phyloP scores from a whole-genome alignment of 768 basidiomycete species.

The Cystofilobasidium capitatum region DNA sequence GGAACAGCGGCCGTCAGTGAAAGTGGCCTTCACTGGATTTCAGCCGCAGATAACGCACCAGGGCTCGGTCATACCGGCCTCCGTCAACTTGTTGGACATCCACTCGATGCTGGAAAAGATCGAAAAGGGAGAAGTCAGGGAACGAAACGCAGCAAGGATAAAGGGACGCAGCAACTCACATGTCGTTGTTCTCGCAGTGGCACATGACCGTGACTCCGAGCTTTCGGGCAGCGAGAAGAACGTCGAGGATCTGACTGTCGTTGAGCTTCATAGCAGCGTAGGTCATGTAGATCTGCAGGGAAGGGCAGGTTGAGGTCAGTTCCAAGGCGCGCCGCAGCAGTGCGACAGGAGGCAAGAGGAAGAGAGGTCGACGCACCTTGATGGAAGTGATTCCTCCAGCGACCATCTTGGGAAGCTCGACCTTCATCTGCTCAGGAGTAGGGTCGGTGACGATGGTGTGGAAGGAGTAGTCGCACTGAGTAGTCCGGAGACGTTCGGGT shows the following conservation, averaged over 20 bases:
- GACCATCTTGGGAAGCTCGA: constrained; percentile 39
- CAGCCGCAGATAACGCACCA: constrained; percentile 22
- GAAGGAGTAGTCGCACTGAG: constrained; percentile 39
- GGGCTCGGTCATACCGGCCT: constrained; percentile 34
- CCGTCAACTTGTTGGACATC: constrained; percentile 33
- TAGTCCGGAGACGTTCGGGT: background rate
- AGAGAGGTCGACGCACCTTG: constrained; percentile 30
- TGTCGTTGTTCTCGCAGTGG: constrained; percentile 39
- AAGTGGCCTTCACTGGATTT: background rate
- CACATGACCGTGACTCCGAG: constrained; percentile 37
- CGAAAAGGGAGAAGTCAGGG: too few relatives aligned
- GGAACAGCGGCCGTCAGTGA: background rate
- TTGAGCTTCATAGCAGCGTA: constrained; percentile 39
- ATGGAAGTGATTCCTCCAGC: constrained; percentile 39
- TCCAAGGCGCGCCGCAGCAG: too few relatives aligned
- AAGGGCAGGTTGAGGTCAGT: too few relatives aligned
- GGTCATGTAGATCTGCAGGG: constrained; percentile 35
- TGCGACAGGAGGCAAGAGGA: too few relatives aligned
- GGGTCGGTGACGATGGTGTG: constrained; percentile 42
- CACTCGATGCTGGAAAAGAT: constrained; percentile 31
- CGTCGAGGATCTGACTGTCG: constrained; percentile 39
- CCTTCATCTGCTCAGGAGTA: constrained; percentile 34
- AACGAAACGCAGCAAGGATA: too few relatives aligned
- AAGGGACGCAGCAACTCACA: constrained; percentile 19
- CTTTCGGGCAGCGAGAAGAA: constrained; percentile 36